Evolutionary conservation across 2,329 filamentous ascomycete species (phyloP).

Genomic region (Dendryphion nanum): DNA sequence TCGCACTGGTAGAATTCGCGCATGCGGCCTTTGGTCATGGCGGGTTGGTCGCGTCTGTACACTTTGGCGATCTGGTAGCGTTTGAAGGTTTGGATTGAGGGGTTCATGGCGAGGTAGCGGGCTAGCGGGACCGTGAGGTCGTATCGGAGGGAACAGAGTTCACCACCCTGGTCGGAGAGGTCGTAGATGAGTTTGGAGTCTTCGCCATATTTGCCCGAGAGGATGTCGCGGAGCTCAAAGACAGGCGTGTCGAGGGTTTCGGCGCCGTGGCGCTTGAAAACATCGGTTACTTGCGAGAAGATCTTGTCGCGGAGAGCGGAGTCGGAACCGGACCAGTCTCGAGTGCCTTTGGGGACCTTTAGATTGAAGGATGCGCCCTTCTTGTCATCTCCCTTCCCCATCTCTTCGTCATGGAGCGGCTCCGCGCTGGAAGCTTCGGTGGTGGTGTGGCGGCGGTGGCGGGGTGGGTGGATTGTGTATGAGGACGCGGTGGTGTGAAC

Average conservation of each 20-base stretch:
- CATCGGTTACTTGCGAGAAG: constrained; percentile 32
- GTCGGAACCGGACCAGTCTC: constrained; percentile 61
- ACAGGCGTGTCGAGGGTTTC: constrained; percentile 58
- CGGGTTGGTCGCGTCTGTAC: constrained; percentile 71
- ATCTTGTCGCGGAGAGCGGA: constrained; percentile 36
- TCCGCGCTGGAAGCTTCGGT: no score
- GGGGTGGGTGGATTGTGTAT: no score
- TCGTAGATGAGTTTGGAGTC: constrained; percentile 89
- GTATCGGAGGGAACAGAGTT: constrained; percentile 78
- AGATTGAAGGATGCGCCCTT: constrained; percentile 56
- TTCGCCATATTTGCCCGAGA: constrained; percentile 86
- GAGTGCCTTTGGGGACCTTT: constrained; percentile 89
- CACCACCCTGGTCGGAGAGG: constrained; percentile 79
- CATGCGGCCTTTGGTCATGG: constrained; percentile 82
- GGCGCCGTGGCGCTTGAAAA: constrained; percentile 40
- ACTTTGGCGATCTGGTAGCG: constrained; percentile 94
- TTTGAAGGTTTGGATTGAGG: constrained; percentile 72
- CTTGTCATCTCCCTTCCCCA: constrained; percentile 43
- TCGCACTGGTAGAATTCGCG: constrained; percentile 96
- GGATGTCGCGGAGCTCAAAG: constrained; percentile 80
- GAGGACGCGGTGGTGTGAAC: no score
- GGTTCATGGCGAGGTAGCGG: constrained; percentile 87
- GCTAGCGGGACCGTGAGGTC: constrained; percentile 87
- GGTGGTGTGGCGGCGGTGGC: no score
- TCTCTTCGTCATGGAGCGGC: constrained; percentile 36